Base-by-base conservation (phyloP, 352 stramenopile species). In the Pythium phragmiticola region DNA sequence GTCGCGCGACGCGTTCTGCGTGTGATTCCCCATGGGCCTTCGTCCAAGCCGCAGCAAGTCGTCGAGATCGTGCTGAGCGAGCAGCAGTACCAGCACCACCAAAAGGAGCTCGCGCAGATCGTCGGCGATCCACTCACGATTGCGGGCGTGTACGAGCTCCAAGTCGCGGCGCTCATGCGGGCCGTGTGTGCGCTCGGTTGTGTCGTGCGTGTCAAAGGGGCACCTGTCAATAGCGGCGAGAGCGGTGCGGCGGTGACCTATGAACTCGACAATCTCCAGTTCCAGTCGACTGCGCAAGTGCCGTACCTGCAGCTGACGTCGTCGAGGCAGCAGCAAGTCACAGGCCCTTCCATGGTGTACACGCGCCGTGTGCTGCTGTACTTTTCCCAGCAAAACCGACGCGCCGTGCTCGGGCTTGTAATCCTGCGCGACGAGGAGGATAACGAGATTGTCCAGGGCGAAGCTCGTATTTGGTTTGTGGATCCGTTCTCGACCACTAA, bases 151-250 rank as follows among this genome's bases (percentile, higher is more conserved):
- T 99, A 98, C 71, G 96, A 99, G 70, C 81, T 96, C 12, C 78
- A 96, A 33, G 90, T 96, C 8, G 90, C 95, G n/a, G 70, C 95
- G 8, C 73, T 97, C 45, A 94, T 95, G 36, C 81, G 88, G 3
- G 84, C 92, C 16, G 73, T 99, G 34, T 94, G 94, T 57, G 79
- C 92, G n/a, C 75, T 99, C 19, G 97, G 97, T 2, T 98, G 83
- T 56, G 83, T 90, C 19, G 81, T 80, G 12, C 87, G 82, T 34
- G 77, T 89, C 46, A 85, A 53, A 80, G 30, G 41, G 7, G 23
- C 9, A 69, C 5, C 37, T 7, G 30, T 23, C 14, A 34, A 41
- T 3, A 69, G 13, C 34, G 42, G 45, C 13, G 57, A 55, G 37
- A 73, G 37, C 7, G 34, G 34, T 39, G 34, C 19, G 46, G 55